phyloP scores from a whole-genome alignment of 2,329 filamentous ascomycete species.

The Fusarium papillatum region DNA sequence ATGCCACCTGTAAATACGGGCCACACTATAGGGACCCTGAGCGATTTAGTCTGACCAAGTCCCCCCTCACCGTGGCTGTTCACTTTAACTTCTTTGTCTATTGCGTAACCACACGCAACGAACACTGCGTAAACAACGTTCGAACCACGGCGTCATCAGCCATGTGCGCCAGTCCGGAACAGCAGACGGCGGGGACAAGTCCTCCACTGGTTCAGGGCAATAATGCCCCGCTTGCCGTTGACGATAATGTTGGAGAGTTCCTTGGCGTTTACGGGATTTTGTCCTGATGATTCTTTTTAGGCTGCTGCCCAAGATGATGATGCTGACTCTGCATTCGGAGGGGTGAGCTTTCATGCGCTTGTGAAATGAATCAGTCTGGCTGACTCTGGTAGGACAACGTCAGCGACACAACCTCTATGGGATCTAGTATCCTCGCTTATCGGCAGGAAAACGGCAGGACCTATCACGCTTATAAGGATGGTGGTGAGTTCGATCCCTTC shows the following conservation, averaged over 20 bases:
- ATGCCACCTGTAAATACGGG: slow-evolving; percentile 2
- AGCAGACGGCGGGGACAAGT: not conserved
- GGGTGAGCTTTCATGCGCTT: not conserved
- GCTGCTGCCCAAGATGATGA: not conserved
- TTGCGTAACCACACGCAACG: not conserved
- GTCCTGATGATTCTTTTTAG: not conserved
- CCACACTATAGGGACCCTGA: not conserved
- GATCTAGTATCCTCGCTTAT: not conserved
- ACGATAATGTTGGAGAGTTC: not conserved
- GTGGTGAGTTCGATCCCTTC: not conserved
- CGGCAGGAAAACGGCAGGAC: not conserved
- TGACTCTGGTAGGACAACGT: not conserved
- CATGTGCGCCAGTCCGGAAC: not conserved
- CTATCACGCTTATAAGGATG: not conserved
- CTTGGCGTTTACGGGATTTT: not conserved
- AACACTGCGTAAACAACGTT: no score
- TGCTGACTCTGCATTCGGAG: not conserved
- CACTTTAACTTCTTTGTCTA: not conserved
- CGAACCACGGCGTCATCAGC: not conserved
- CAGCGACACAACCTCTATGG: not conserved
- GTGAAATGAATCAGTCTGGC: not conserved
- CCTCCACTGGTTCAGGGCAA: not conserved
- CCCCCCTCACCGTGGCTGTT: not conserved
- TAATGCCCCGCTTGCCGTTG: not conserved
- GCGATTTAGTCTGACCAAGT: not conserved